These are phyloP conservation scores for Mortierella sp. DNA, from an alignment of 371 early-diverging fungal genomes.

Conservation along the genomic window DNA sequence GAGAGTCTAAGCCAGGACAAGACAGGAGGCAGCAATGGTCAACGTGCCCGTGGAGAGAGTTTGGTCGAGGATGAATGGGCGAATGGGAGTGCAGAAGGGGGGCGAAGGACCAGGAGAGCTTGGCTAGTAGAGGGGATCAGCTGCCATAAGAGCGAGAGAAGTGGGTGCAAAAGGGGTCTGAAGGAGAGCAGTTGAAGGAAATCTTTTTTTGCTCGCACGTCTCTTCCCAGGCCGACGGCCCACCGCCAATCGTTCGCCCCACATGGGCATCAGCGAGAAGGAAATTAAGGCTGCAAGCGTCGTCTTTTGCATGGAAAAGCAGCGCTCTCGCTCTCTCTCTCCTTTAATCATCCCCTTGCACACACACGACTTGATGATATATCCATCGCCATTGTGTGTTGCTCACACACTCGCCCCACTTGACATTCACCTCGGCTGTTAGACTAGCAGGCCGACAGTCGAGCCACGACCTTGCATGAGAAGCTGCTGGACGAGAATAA, in stretches of 20 bases:
- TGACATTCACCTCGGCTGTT: conserved; percentile 4
- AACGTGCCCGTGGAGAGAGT: conserved; percentile 16
- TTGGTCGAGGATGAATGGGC: conserved; percentile 4
- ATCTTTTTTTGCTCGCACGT: not conserved
- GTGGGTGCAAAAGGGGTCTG: not conserved
- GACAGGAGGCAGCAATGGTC: conserved; percentile 20
- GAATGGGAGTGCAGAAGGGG: not conserved
- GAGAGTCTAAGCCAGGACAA: not conserved
- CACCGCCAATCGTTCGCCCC: conserved; percentile 32
- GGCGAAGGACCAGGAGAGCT: not conserved
- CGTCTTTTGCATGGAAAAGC: not conserved
- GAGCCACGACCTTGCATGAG: conserved; percentile 1
- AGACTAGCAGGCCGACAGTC: not conserved
- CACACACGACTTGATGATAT: not conserved
- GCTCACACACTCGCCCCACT: not conserved
- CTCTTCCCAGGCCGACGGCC: conserved; percentile 1
- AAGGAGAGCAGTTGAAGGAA: not conserved
- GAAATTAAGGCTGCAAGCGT: not conserved
- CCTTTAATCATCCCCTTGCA: not conserved
- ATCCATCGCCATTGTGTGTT: not conserved
- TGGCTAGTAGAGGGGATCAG: not conserved
- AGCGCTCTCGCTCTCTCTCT: not conserved
- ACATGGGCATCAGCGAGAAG: conserved; percentile 22
- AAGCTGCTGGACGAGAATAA: not conserved
- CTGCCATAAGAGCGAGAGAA: not conserved